These are phyloP conservation scores for Clonostachys byssicola DNA, from an alignment of 2,329 filamentous ascomycete species.

Conservation along the genomic window DNA sequence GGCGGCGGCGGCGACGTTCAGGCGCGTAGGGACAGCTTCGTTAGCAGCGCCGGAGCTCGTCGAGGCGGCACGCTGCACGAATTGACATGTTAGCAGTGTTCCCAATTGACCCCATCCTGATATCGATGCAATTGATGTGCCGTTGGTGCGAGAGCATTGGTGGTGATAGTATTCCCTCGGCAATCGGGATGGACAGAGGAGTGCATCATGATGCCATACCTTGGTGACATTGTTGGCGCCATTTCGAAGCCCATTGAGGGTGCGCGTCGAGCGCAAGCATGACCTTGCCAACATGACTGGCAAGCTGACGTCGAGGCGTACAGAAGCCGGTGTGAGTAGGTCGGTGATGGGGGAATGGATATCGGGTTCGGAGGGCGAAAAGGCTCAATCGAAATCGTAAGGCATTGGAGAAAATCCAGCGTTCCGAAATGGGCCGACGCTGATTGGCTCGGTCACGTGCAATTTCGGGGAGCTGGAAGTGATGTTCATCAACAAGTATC, in stretches of 20 bases:
- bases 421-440: slow-evolving; percentile 36
- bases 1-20: slow-evolving; percentile 82
- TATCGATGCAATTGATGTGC: slow-evolving; percentile 20
- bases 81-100: slow-evolving; percentile 30
- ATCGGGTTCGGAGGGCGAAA: slow-evolving; percentile 31
- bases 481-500: neutral
- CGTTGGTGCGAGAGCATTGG: slow-evolving; percentile 3
- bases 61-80: slow-evolving; percentile 59
- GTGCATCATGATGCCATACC: slow-evolving; percentile 43
- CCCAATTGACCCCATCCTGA: slow-evolving; percentile 8
- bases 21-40: slow-evolving; percentile 68
- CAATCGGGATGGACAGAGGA: slow-evolving; percentile 15
- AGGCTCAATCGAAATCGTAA: slow-evolving; percentile 30
- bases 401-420: slow-evolving; percentile 33
- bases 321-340: slow-evolving; percentile 24
- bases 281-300: slow-evolving; percentile 90
- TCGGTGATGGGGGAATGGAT: slow-evolving; percentile 28
- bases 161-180: slow-evolving; percentile 24
- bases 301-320: slow-evolving; percentile 32
- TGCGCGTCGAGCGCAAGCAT: slow-evolving; percentile 83
- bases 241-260: slow-evolving; percentile 74
- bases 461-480: neutral
- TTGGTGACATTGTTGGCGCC: slow-evolving; percentile 67
- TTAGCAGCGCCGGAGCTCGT: slow-evolving; percentile 70
- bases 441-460: slow-evolving; percentile 25